A percentile compares a stretch with the other conserved stretches of the same genome.
These are phyloP conservation scores for Crithidia bombi DNA, from an alignment of 208 protist species.

Conservation along the genomic window DNA sequence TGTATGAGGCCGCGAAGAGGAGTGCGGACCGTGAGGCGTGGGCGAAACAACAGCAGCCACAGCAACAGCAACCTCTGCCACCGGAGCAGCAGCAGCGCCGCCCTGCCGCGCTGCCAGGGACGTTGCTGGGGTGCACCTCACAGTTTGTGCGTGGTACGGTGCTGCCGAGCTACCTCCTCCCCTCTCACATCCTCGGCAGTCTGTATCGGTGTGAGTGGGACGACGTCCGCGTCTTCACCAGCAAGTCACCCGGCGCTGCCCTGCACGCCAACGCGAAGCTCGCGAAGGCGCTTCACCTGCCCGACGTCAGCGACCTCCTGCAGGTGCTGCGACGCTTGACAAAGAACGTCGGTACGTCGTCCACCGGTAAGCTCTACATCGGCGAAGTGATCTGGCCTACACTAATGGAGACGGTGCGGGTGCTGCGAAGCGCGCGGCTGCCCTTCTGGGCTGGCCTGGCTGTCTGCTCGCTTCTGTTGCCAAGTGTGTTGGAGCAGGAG, in stretches of 20 bases:
- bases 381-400: conserved; percentile 25
- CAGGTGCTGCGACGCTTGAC: conserved; percentile 40
- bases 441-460: conserved; percentile 74
- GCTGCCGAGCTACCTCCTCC: conserved; percentile 35
- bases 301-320: conserved; percentile 34
- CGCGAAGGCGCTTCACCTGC: conserved; percentile 39
- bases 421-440: conserved; percentile 34
- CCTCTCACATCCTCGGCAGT: conserved; percentile 30
- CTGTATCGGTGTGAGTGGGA: conserved; percentile 37
- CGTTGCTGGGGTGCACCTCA: conserved; percentile 17
- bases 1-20: neutral
- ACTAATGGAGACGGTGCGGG: conserved; percentile 31
- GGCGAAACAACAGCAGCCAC: neutral
- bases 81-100: neutral
- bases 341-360: conserved; percentile 28
- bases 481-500: conserved; percentile 40
- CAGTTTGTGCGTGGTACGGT: conserved; percentile 29
- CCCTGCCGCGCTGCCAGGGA: neutral
- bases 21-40: neutral
- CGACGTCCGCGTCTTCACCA: conserved; percentile 32
- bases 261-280: conserved; percentile 51
- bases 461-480: conserved; percentile 61
- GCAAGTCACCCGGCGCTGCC: conserved; percentile 23
- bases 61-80: neutral
- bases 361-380: conserved; percentile 17